Base-by-base conservation (phyloP, 441 rosid species). In the Melastoma candidum region DNA sequence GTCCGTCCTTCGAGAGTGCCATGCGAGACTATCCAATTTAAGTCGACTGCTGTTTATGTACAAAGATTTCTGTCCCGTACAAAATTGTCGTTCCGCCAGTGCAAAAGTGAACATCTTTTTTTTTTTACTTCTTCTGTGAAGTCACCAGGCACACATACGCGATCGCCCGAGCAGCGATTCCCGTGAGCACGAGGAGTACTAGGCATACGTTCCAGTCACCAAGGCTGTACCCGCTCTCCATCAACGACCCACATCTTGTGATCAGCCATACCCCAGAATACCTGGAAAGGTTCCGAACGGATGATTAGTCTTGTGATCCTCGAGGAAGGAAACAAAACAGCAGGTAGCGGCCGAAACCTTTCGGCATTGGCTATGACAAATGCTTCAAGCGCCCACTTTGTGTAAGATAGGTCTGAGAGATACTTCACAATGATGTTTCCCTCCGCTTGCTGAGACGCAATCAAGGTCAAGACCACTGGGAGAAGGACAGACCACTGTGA, bases 381-480 rank as follows among this genome's bases (percentile, higher is more conserved):
- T 63, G 75, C 85, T 63, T 82, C 88, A 43, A 82, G 71, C 49
- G 83, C 74, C 88, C 85, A 82, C 54, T 75, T 82, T 2, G 85
- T 74, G 70, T 77, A 82, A 53, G 76, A 77, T 9, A 79, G 67
- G 24, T 64, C 71, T 55, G 74, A 83, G 0, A 82, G 66, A 59
- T 61, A 65, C 57, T 63, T 77, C 59, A 69, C 64, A 55, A 66
- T 43, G 45, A 43, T 46, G 51, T 70, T 70, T 1, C 73, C 79
- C 57, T 39, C 73, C 22, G 77, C 2, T 53, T 53, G 81, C 69
- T 82, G 84, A 47, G 66, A 71, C 1, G 85, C 81, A n/a, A 77
- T 46, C 46, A 82, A 78, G 60, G 88, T 79, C 71, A 77, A 43
- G 53, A 79, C 75, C 57, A 82, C 83, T 1, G 88, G 88, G 56